Base-by-base conservation (phyloP, 768 basidiomycete species). In the Austroboletus festivus region DNA sequence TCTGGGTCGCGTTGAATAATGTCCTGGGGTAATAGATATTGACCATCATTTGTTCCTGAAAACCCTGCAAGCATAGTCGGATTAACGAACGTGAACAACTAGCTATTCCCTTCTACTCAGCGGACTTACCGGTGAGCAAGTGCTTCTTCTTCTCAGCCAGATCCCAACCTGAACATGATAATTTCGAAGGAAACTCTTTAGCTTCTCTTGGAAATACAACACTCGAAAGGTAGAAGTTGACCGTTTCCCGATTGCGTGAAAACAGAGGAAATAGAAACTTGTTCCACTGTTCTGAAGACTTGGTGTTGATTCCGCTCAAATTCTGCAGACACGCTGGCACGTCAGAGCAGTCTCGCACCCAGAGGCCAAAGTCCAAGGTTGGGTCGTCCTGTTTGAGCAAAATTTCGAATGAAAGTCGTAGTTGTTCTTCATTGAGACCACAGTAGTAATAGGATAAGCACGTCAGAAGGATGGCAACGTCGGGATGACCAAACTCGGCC, bases 321-420 rank as follows among this genome's bases (percentile, higher is more conserved):
- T 63, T 55, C 9, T 55, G 64, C 5, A 76, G 50, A 10, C 34
- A 26, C 0, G n/a, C 2, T 2, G 74, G 74, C n/a, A 75, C n/a
- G n/a, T n/a, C n/a, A n/a, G n/a, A n/a, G n/a, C n/a, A n/a, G 28
- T 11, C 3, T 15, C 39, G 33, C 19, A 66, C 60, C 74, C 75
- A 78, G 0, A 50, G 44, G 34, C 68, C 59, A 51, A 78, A 80
- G 48, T 73, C 70, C 37, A 60, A 38, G 0, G 53, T 48, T 8
- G 74, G 75, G 51, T 77, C 71, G 48, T 73, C 73, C 10, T 65
- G 57, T 30, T 68, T 70, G 19, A 61, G 50, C 20, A 79, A 61
- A 11, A 68, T 57, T 22, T 70, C 57, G 38, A 78, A 72, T 40
- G 62, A 67, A 4, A 44, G 22, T 24, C 59, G 55, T 8, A 78